A percentile compares a stretch with the other conserved stretches of the same genome.
Conservation (phyloP, 306 rosid genomes). For the Sindora glabra region DNA sequence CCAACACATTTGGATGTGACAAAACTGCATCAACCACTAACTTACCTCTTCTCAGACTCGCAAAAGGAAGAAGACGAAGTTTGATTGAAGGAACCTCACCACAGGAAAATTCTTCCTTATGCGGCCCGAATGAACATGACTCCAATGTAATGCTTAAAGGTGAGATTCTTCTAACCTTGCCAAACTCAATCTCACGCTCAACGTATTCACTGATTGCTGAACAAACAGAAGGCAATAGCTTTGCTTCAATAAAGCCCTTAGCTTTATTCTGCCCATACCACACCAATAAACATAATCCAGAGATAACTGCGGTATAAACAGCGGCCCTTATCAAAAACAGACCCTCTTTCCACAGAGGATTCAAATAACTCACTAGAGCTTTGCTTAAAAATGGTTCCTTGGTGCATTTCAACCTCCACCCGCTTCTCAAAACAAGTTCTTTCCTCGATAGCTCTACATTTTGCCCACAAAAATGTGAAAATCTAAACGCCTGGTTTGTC, state of each 20-base stretch:
- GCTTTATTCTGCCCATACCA: constrained; percentile 76
- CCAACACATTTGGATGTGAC: constrained; percentile 57
- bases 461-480: constrained; percentile 49
- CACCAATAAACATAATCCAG: constrained; percentile 63
- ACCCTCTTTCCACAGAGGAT: constrained; percentile 63
- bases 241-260: constrained; percentile 59
- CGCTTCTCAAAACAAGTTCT: constrained; percentile 33
- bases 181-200: constrained; percentile 72
- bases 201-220: constrained; percentile 52
- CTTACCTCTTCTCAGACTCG: constrained; percentile 81
- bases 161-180: constrained; percentile 70
- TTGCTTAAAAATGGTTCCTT: constrained; percentile 48
- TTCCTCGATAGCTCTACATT: constrained; percentile 54
- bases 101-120: constrained; percentile 70
- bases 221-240: constrained; percentile 76
- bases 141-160: constrained; percentile 84
- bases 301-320: constrained; percentile 52
- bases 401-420: constrained; percentile 47
- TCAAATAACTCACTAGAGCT: constrained; percentile 38
- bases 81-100: constrained; percentile 74
- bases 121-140: constrained; percentile 78
- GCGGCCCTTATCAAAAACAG: constrained; percentile 65
- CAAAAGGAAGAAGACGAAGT: constrained; percentile 61
- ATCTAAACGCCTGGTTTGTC: constrained; percentile 42
- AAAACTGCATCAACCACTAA: constrained; percentile 81